These are phyloP conservation scores for Wallacemonas sp. DNA, from an alignment of 208 protist species.

Conservation along the genomic window DNA sequence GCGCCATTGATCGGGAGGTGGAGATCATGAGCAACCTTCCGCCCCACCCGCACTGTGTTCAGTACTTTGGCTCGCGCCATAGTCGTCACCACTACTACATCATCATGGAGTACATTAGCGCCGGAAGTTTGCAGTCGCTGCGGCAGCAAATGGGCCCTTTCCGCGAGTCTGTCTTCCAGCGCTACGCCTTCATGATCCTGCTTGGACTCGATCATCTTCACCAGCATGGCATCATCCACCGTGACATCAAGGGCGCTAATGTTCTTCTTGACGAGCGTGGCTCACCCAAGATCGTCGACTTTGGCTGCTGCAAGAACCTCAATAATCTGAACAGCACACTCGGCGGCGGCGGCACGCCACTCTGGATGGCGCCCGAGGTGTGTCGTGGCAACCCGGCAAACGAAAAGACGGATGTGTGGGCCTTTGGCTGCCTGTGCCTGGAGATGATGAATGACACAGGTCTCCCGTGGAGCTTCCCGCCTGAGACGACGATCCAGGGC, in stretches of 20 bases:
- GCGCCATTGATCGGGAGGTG: constrained; percentile 73
- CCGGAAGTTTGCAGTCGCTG: constrained; percentile 75
- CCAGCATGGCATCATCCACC: constrained; percentile 78
- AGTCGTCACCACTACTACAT: constrained; percentile 75
- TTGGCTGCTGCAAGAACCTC: constrained; percentile 87
- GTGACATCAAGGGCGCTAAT: constrained; percentile 92
- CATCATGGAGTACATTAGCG: constrained; percentile 87
- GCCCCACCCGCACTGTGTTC: constrained; percentile 75
- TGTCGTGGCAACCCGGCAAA: constrained; percentile 65
- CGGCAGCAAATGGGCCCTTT: constrained; percentile 61
- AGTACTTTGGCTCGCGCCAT: constrained; percentile 70
- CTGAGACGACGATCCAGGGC: constrained; percentile 52
- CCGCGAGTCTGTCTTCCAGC: constrained; percentile 66
- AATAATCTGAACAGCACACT: constrained; percentile 46
- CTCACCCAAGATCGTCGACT: constrained; percentile 92
- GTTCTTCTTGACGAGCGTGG: constrained; percentile 87
- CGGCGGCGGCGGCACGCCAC: constrained; percentile 57
- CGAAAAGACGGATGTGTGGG: constrained; percentile 81
- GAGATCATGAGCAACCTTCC: constrained; percentile 66
- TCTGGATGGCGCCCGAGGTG: constrained; percentile 89
- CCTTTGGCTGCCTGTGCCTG: constrained; percentile 78
- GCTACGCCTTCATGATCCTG: constrained; percentile 77
- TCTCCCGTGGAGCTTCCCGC: constrained; percentile 65
- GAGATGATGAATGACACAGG: constrained; percentile 81
- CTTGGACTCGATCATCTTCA: constrained; percentile 77